Conservation (phyloP, 2,329 filamentous ascomycete species). For the Exophiala spinifera region DNA sequence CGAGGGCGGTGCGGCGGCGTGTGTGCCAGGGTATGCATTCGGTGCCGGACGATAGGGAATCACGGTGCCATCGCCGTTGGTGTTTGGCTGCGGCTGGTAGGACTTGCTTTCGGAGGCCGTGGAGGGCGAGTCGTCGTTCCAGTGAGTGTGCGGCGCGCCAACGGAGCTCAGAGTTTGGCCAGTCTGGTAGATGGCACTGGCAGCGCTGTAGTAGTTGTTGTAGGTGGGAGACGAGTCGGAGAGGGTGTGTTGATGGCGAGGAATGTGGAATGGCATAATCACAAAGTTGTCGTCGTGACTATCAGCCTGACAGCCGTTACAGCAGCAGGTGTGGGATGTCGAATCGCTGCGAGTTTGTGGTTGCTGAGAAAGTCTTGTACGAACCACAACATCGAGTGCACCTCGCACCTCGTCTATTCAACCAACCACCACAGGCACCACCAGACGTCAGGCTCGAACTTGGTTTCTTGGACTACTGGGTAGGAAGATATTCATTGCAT, state of each 20-base stretch:
- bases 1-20: background rate
- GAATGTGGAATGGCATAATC: slow-evolving; percentile 29
- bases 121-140: slow-evolving; percentile 27
- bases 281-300: background rate
- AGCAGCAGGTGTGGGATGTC: too few relatives aligned
- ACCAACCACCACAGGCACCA: background rate
- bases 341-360: background rate
- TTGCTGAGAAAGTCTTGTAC: background rate
- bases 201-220: slow-evolving; percentile 26
- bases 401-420: background rate
- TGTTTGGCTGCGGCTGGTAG: slow-evolving; percentile 18
- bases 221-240: slow-evolving; percentile 22
- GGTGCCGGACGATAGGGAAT: slow-evolving; percentile 24
- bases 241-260: slow-evolving; percentile 24
- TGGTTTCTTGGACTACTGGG: background rate
- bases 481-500: background rate
- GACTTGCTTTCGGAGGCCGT: slow-evolving; percentile 20
- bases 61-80: slow-evolving; percentile 23
- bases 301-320: slow-evolving; percentile 1
- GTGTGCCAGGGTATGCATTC: slow-evolving; percentile 9
- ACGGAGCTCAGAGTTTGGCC: slow-evolving; percentile 48
- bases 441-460: background rate
- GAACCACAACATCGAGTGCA: background rate
- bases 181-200: slow-evolving; percentile 44
- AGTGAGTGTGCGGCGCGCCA: slow-evolving; percentile 42